Percentiles rank a stretch among this genome's conserved stretches.
Evolutionary conservation across 805 yeast species (phyloP).

Genomic region (Lipomyces spencermartinsiae): DNA sequence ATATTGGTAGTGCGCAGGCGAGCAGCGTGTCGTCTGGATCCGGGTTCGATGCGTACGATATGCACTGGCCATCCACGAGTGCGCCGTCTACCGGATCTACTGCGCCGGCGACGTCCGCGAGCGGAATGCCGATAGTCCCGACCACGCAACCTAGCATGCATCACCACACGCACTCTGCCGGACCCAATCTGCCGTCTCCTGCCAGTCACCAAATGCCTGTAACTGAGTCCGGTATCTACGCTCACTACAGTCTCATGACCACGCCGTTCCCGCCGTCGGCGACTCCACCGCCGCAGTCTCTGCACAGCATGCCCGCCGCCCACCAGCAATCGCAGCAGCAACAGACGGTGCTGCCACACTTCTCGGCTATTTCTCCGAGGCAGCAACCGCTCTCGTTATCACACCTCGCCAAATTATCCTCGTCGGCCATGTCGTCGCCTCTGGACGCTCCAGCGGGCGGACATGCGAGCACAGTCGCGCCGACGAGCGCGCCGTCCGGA

Average conservation of each 20-base stretch:
- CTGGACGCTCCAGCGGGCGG: background rate
- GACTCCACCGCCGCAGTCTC: slow-evolving; percentile 34
- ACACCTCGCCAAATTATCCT: slow-evolving; percentile 16
- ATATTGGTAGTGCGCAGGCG: background rate
- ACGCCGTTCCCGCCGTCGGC: slow-evolving; percentile 22
- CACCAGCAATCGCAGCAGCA: slow-evolving; percentile 39
- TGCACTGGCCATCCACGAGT: slow-evolving; percentile 11
- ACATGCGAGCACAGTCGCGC: background rate
- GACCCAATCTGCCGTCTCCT: slow-evolving; percentile 6
- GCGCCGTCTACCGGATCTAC: background rate
- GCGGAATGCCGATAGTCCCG: slow-evolving; percentile 31
- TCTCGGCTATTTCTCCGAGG: slow-evolving; percentile 35
- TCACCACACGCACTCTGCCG: slow-evolving; percentile 4
- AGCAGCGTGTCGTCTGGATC: background rate
- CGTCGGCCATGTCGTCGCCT: background rate
- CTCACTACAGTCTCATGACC: slow-evolving; percentile 16
- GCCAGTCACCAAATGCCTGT: slow-evolving; percentile 1
- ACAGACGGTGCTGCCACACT: slow-evolving; percentile 32
- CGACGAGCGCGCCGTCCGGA: background rate
- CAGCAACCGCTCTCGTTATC: slow-evolving; percentile 35
- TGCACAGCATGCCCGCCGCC: slow-evolving; percentile 34
- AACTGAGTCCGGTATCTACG: slow-evolving; percentile 23
- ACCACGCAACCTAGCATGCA: slow-evolving; percentile 41
- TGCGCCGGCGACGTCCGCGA: slow-evolving; percentile 10
- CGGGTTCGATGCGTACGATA: background rate